Conservation (phyloP, 768 basidiomycete species). For the Lactarius psammicola region DNA sequence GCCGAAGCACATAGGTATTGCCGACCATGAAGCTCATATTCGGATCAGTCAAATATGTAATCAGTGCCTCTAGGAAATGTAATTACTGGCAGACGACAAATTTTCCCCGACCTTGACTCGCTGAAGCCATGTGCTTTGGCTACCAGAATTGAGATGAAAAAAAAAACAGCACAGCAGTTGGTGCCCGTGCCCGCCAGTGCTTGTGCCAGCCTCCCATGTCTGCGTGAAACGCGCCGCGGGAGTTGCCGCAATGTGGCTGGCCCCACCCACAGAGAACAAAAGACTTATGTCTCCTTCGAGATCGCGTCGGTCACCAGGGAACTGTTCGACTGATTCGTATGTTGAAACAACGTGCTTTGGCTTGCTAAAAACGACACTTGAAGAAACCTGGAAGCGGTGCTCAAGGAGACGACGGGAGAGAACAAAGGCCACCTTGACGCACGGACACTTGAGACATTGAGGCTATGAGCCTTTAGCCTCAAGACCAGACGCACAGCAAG, state of each 20-base stretch:
- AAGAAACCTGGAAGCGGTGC: constrained; percentile 6
- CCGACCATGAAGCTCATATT: constrained; percentile 22
- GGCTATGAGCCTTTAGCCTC: neutral
- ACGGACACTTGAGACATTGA: neutral
- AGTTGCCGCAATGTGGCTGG: neutral
- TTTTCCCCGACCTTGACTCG: neutral
- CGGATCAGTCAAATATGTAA: constrained; percentile 5
- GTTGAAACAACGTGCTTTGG: neutral
- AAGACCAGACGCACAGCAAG: neutral
- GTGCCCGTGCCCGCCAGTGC: neutral
- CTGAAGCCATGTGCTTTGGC: neutral
- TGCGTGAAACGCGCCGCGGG: neutral
- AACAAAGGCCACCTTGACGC: neutral
- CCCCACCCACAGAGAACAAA: too few species aligned
- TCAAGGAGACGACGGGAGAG: neutral
- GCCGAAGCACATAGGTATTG: constrained; percentile 6
- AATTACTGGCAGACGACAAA: constrained; percentile 26
- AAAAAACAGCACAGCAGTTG: neutral
- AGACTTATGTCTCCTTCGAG: neutral
- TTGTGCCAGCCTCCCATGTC: neutral
- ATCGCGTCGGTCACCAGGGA: neutral
- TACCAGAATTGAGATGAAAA: neutral
- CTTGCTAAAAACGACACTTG: neutral
- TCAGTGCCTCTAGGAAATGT: neutral
- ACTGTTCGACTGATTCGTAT: neutral